Conservation (phyloP, 352 stramenopile genomes). For the Globisporangium solare region DNA sequence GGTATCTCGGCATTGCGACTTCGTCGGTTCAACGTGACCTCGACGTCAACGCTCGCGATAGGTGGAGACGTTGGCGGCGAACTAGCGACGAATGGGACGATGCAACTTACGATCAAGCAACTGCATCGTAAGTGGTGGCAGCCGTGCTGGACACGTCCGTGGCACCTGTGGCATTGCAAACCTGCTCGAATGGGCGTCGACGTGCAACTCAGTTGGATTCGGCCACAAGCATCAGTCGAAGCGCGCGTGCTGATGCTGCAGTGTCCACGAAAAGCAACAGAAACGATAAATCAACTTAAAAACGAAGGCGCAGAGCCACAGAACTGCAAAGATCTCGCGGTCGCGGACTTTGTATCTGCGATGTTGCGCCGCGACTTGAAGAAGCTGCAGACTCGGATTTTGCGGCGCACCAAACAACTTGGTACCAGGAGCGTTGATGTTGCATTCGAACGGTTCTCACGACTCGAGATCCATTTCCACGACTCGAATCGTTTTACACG, state of each 20-base stretch:
- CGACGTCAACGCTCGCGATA: neutral
- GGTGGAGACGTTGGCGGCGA: neutral
- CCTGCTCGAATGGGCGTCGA: conserved; percentile 2
- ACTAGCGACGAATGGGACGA: neutral
- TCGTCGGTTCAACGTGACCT: conserved; percentile 2
- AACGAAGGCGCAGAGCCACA: no score
- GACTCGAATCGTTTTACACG: neutral
- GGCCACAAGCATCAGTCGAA: neutral
- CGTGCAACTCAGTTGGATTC: neutral
- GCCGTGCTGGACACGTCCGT: conserved; percentile 4
- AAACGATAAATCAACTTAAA: no score
- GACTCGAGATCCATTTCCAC: neutral
- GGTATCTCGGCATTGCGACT: neutral
- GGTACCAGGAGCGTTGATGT: neutral
- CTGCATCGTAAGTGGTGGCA: conserved; percentile 12
- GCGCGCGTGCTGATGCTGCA: neutral
- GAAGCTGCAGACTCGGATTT: neutral
- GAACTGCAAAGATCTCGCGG: neutral
- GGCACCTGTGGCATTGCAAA: neutral
- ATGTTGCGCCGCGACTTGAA: neutral
- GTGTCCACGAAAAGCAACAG: conserved; percentile 1
- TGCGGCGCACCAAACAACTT: neutral
- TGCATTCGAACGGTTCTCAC: neutral
- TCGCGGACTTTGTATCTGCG: neutral
- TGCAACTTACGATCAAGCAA: conserved; percentile 7